Conservation (phyloP, 1,284 basidiomycete species). For the Rhodotorula glutinis region DNA sequence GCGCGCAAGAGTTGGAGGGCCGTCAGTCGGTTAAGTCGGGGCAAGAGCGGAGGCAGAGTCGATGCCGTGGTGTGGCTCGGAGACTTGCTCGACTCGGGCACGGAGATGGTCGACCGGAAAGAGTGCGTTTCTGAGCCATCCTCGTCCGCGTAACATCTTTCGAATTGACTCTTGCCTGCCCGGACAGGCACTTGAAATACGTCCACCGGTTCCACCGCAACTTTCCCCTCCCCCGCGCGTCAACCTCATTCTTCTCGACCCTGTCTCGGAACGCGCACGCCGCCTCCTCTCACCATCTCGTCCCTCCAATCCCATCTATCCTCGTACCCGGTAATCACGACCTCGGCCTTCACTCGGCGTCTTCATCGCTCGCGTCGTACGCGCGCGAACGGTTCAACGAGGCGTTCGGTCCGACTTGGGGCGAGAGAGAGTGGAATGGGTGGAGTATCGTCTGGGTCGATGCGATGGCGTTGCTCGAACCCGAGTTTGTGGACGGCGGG, state of each 20-base stretch:
- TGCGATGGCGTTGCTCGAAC: conserved; percentile 43
- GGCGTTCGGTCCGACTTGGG: conserved; percentile 62
- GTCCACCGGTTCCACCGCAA: conserved; percentile 37
- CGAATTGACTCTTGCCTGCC: not conserved
- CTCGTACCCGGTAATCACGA: conserved; percentile 85
- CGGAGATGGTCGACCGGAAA: conserved; percentile 57
- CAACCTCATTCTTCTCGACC: conserved; percentile 6
- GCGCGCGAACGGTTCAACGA: conserved; percentile 63
- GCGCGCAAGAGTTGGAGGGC: conserved; percentile 72
- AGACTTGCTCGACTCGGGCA: conserved; percentile 70
- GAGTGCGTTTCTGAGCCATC: conserved; percentile 58
- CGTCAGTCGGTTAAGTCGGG: conserved; percentile 55
- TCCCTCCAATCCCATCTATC: conserved; percentile 54
- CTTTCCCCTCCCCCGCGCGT: conserved; percentile 28
- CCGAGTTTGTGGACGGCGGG: conserved; percentile 15
- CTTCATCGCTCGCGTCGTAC: conserved; percentile 46
- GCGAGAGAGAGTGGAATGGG: conserved; percentile 69
- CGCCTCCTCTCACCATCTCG: not conserved
- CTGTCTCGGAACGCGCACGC: conserved; percentile 9
- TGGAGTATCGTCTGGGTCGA: conserved; percentile 46
- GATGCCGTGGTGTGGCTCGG: conserved; percentile 75
- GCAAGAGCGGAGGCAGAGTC: not conserved
- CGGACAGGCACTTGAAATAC: conserved; percentile 40
- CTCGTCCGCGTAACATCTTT: not conserved
- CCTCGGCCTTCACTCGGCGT: conserved; percentile 57